phyloP scores from a whole-genome alignment of 2,329 filamentous ascomycete genomes.

The Myriosclerotinia duriaeana region DNA sequence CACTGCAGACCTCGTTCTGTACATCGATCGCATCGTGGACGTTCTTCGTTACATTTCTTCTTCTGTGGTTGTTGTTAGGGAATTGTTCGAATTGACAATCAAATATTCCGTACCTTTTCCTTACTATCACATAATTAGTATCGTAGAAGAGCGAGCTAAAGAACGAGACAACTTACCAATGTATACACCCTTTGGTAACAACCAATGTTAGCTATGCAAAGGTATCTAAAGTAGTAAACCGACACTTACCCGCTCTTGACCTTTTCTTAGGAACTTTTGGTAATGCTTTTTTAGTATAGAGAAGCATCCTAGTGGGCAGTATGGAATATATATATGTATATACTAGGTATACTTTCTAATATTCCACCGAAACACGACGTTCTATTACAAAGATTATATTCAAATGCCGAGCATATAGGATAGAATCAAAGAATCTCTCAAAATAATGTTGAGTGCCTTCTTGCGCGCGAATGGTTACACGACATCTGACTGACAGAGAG shows the following conservation, averaged over 20 bases:
- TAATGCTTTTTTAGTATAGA: constrained; percentile 57
- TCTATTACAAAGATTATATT: background rate
- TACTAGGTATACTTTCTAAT: background rate
- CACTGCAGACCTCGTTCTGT: constrained; percentile 36
- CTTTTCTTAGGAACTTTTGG: constrained; percentile 60
- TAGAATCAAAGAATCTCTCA: background rate
- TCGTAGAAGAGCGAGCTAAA: background rate
- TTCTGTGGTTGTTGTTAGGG: constrained; percentile 34
- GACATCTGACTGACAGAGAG: background rate
- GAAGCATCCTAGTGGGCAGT: constrained; percentile 47
- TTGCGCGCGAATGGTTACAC: constrained; percentile 20
- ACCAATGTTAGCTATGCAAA: constrained; percentile 26
- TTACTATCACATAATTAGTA: constrained; percentile 37
- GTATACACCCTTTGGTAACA: constrained; percentile 37
- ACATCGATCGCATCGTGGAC: constrained; percentile 40
- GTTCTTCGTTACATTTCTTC: constrained; percentile 41
- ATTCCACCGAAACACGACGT: background rate
- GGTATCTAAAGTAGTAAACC: background rate
- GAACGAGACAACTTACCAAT: constrained; percentile 35
- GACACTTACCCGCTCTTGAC: constrained; percentile 55
- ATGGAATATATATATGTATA: background rate
- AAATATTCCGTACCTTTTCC: constrained; percentile 37
- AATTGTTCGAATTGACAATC: background rate
- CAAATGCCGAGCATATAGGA: background rate
- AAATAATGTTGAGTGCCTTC: background rate